These are phyloP conservation scores for Climacium dendroides DNA, from an alignment of 225 moss, liverwort and hornwort species.

Conservation along the genomic window DNA sequence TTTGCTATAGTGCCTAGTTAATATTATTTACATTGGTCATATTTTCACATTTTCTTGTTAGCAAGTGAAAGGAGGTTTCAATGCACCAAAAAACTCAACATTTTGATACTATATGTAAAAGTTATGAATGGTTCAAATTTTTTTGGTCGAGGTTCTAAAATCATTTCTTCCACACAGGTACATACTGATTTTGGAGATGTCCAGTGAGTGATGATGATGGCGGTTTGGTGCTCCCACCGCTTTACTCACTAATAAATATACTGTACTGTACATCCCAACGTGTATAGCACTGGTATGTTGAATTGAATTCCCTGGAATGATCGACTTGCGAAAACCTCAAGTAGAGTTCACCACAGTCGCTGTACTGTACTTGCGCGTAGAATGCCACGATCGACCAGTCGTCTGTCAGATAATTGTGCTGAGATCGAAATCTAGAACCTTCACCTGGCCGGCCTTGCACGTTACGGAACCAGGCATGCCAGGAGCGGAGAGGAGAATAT, in stretches of 20 bases:
- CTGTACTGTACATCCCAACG: too few species aligned
- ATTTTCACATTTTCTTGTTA: not conserved
- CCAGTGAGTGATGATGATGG: too few species aligned
- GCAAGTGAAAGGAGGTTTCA: not conserved
- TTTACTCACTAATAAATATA: too few species aligned
- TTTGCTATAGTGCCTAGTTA: not conserved
- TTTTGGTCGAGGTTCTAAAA: not conserved
- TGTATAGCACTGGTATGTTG: too few species aligned
- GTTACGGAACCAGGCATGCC: not conserved
- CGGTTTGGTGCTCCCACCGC: too few species aligned
- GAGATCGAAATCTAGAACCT: not conserved
- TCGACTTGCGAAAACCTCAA: not conserved
- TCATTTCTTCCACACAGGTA: fast-evolving
- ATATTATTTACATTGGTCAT: not conserved
- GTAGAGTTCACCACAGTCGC: not conserved
- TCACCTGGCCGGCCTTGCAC: not conserved
- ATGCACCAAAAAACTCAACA: fast-evolving
- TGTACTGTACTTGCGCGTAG: too few species aligned
- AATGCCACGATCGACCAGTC: too few species aligned
- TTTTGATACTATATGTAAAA: not conserved
- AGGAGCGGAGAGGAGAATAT: not conserved
- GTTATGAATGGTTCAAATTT: not conserved
- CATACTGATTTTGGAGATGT: too few species aligned
- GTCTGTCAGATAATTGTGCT: not conserved
- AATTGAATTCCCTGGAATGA: not conserved